Percentiles rank a stretch among this genome's conserved stretches.
phyloP scores from a whole-genome alignment of 148 eudicot species.

The Amaranthus cruentus region DNA sequence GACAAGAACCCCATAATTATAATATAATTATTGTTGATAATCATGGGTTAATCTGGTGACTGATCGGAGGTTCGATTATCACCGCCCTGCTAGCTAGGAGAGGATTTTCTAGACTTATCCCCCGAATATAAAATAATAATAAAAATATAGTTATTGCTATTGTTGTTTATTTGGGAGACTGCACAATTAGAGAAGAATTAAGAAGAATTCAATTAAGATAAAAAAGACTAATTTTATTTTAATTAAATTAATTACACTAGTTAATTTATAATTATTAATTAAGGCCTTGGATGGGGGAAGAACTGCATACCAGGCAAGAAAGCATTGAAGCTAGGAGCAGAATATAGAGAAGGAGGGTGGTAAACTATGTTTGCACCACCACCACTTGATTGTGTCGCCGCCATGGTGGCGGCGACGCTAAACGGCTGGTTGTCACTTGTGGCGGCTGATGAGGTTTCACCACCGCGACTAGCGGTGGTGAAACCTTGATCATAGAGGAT shows the following conservation, averaged over 20 bases:
- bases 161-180: neutral
- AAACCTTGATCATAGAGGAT: constrained; percentile 79
- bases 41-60: no score
- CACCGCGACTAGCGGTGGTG: constrained; percentile 17
- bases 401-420: constrained; percentile 18
- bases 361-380: constrained; percentile 29
- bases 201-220: neutral
- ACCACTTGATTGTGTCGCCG: constrained; percentile 9
- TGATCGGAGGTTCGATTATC: no score
- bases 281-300: constrained; percentile 57
- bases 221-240: neutral
- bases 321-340: constrained; percentile 38
- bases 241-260: neutral
- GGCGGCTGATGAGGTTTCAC: constrained; percentile 40
- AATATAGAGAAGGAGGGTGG: constrained; percentile 30
- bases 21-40: neutral
- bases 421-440: constrained; percentile 30
- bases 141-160: neutral
- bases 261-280: neutral
- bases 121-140: neutral
- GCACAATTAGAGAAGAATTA: constrained; percentile 3
- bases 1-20: constrained; percentile 17
- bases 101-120: no score
- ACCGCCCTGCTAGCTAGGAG: no score
- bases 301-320: constrained; percentile 58